Evolutionary conservation across 768 basidiomycete species (phyloP).

Genomic region (Tricholoma matsutake): DNA sequence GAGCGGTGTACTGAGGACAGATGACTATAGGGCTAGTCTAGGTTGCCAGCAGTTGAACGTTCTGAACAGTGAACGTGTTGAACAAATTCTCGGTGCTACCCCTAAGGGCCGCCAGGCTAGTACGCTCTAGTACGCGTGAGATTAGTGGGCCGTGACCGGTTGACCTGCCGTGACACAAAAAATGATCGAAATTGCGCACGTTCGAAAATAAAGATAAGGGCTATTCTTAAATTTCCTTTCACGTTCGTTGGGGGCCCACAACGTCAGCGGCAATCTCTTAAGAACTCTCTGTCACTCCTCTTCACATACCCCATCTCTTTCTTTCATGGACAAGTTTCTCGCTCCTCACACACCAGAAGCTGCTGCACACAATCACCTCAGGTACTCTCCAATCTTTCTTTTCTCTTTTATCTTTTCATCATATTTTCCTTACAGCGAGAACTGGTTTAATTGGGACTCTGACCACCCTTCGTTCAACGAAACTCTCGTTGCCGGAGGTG

Average conservation of each 20-base stretch:
- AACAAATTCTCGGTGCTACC: too few relatives aligned
- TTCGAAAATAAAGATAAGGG: background rate
- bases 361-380: conserved; percentile 61
- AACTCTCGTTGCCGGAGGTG: conserved; percentile 69
- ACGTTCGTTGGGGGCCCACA: conserved; percentile 33
- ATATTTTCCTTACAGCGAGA: conserved; percentile 47
- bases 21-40: too few relatives aligned
- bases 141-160: too few relatives aligned
- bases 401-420: background rate
- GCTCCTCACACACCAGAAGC: conserved; percentile 76
- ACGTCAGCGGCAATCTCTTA: conserved; percentile 1
- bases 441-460: conserved; percentile 65
- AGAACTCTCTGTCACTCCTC: conserved; percentile 6
- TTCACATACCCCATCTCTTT: conserved; percentile 9
- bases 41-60: too few relatives aligned
- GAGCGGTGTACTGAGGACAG: too few relatives aligned
- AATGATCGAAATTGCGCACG: background rate
- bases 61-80: too few relatives aligned
- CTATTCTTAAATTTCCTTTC: conserved; percentile 16
- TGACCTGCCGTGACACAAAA: too few relatives aligned
- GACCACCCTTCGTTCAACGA: conserved; percentile 70
- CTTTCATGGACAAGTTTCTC: conserved; percentile 65
- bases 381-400: conserved; percentile 39
- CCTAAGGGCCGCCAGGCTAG: too few relatives aligned
- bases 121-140: too few relatives aligned